Base-by-base conservation (phyloP, 2,329 filamentous ascomycete species). In the Fusarium incarnatum region DNA sequence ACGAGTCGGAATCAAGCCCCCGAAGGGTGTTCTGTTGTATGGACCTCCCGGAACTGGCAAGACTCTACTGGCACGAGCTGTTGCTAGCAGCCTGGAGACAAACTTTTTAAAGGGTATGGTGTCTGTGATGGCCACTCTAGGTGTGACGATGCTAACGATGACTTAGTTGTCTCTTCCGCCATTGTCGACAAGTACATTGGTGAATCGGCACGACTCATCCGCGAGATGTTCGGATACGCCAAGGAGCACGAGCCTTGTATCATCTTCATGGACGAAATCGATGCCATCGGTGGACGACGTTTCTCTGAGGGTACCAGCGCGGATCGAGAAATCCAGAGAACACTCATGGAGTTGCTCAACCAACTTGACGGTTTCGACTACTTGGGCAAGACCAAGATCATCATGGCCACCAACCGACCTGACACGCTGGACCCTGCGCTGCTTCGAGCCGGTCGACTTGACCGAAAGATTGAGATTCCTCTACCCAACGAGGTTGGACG, bases 261-360 rank as follows among this genome's bases (percentile, higher is more conserved):
- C 81, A 99, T 99, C 83, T 99, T 99, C 88, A 99, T 99, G 96
- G 97, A 99, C 86, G 96, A 99, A 83, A 99, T 99, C 79, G 96
- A 99, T 79, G 96, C 96, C 78, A 99, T 99, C 77, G 96, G 96
- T 80, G 97, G 97, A 69, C 90, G 97, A 76, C 89, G 96, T 76
- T 99, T 99, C 83, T 97, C 94, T 1, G 96, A 99, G 81, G 96
- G 97, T 74, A 99, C 96, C 54, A 97, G 94, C 64, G 96, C 96
- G 53, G 96, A 99, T 84, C 91, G 97, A 77, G 96, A 99, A 82
- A 99, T 99, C 75, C 96, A 99, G 83, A 91, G 96, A 78, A 99
- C 96, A 37, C 86, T 99, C 64, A 99, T 99, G 96, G 96, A 99
- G 82, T 87, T 99, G 58, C 91, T 99, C 68, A 99, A 99, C 83